phyloP scores from a whole-genome alignment of 257 asterid genomes.

The Mitragyna speciosa region DNA sequence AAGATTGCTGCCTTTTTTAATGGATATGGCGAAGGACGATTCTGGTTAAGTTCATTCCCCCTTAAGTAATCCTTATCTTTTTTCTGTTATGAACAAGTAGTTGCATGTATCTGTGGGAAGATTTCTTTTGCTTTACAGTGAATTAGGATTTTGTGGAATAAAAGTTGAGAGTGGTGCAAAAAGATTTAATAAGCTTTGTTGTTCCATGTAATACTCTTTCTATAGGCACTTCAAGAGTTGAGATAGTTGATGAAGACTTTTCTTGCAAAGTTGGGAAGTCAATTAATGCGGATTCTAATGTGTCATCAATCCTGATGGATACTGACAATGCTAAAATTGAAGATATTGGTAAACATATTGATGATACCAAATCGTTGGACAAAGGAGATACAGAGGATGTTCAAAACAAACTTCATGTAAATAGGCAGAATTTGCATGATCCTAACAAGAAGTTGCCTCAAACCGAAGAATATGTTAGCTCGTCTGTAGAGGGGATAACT shows the following conservation, averaged over 20 bases:
- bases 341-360: slow-evolving; percentile 11
- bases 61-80: neutral
- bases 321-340: slow-evolving; percentile 14
- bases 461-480: slow-evolving; percentile 8
- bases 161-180: no score
- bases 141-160: neutral
- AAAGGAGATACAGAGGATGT: slow-evolving; percentile 18
- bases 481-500: slow-evolving; percentile 15
- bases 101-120: neutral
- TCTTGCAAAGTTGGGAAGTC: slow-evolving; percentile 27
- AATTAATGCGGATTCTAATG: slow-evolving; percentile 25
- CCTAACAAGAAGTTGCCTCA: slow-evolving; percentile 17
- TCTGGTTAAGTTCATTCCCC: slow-evolving; percentile 38
- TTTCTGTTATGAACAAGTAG: neutral
- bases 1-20: slow-evolving; percentile 75
- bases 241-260: slow-evolving; percentile 31
- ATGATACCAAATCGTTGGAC: slow-evolving; percentile 14
- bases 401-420: slow-evolving; percentile 10
- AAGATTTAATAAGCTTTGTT: neutral
- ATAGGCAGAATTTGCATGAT: slow-evolving; percentile 20
- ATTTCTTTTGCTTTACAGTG: neutral
- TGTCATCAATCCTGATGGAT: slow-evolving; percentile 16
- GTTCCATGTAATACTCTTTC: neutral
- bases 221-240: slow-evolving; percentile 47
- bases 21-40: slow-evolving; percentile 43